These are phyloP conservation scores for Globisporangium cystogenes DNA, from an alignment of 352 stramenopile genomes.

Conservation along the genomic window DNA sequence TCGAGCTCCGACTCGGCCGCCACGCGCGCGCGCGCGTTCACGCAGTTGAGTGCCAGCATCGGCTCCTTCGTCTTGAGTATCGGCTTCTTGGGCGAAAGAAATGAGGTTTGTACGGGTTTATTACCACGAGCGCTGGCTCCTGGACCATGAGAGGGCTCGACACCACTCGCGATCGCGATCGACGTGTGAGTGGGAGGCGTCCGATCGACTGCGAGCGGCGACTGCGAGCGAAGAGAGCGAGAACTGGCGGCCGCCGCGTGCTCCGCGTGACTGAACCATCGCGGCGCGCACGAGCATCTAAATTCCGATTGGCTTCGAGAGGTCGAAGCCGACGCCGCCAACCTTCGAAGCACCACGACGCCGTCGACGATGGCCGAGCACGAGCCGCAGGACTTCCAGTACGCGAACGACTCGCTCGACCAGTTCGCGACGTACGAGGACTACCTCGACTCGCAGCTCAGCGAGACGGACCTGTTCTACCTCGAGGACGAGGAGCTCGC, in stretches of 20 bases:
- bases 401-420: conserved; percentile 80
- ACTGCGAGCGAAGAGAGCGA: no score
- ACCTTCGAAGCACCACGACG: neutral
- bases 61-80: neutral
- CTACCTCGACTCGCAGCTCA: conserved; percentile 92
- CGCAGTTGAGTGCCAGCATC: conserved; percentile 65
- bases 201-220: no score
- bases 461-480: conserved; percentile 92
- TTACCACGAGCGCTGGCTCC: no score
- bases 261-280: no score
- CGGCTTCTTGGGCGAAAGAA: neutral
- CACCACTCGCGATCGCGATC: no score
- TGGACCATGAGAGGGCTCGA: no score
- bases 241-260: no score
- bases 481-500: conserved; percentile 92
- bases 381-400: conserved; percentile 60
- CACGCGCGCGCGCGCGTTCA: conserved; percentile 41
- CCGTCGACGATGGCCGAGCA: conserved; percentile 33
- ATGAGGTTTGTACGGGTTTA: no score
- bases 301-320: no score
- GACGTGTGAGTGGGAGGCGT: no score
- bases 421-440: conserved; percentile 93
- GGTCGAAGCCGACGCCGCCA: no score
- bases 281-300: no score
- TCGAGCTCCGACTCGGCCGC: conserved; percentile 65